Conservation (phyloP, 192 early-diverging fungal genomes). For the Coemansia javaensis region DNA sequence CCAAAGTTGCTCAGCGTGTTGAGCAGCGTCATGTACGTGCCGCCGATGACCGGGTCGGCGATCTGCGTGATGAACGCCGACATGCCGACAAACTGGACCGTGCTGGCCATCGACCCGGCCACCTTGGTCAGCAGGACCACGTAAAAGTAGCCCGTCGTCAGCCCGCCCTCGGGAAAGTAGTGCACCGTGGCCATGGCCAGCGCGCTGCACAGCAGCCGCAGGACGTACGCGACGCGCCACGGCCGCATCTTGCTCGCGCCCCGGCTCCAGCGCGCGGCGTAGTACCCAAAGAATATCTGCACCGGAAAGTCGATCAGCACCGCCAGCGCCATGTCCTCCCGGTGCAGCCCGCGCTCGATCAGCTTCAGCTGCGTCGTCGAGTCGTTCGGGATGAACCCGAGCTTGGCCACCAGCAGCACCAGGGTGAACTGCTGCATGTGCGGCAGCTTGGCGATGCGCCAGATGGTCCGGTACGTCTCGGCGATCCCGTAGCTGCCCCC, state of each 20-base stretch:
- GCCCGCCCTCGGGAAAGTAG: slow-evolving; percentile 65
- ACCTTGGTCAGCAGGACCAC: slow-evolving; percentile 76
- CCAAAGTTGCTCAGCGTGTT: slow-evolving; percentile 96
- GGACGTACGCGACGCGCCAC: slow-evolving; percentile 89
- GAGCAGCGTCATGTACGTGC: slow-evolving; percentile 82
- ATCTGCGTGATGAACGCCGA: slow-evolving; percentile 94
- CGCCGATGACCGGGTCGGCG: slow-evolving; percentile 91
- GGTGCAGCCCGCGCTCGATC: slow-evolving; percentile 88
- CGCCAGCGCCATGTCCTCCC: slow-evolving; percentile 90
- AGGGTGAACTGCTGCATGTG: slow-evolving; percentile 84
- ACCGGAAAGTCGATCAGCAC: slow-evolving; percentile 95
- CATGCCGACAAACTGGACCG: slow-evolving; percentile 94
- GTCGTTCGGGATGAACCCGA: slow-evolving; percentile 96
- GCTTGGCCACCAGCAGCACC: slow-evolving; percentile 80
- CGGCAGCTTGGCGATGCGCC: slow-evolving; percentile 74
- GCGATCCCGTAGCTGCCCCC: slow-evolving; percentile 62
- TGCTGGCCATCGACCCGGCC: slow-evolving; percentile 80
- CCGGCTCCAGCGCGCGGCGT: slow-evolving; percentile 92
- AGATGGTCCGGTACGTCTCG: slow-evolving; percentile 84
- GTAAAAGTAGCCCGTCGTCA: slow-evolving; percentile 66
- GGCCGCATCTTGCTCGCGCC: slow-evolving; percentile 80
- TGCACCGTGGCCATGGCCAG: slow-evolving; percentile 82
- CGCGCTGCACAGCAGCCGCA: slow-evolving; percentile 71
- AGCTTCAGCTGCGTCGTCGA: slow-evolving; percentile 91
- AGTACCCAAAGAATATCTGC: slow-evolving; percentile 96